Conservation (phyloP, 345 rosid species). For the Cardamine occulta region DNA sequence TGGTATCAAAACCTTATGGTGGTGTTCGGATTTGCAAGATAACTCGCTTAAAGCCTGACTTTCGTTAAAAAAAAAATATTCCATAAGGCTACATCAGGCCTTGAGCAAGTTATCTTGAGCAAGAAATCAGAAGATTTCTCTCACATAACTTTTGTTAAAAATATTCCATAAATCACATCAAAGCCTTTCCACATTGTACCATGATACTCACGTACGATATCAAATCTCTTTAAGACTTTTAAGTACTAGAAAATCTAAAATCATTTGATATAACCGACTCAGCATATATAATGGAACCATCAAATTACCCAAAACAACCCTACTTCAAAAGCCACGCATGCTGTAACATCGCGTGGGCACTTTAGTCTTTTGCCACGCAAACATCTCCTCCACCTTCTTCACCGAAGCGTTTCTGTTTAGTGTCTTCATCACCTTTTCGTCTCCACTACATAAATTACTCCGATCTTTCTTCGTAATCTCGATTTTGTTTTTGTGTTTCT, state of each 20-base stretch:
- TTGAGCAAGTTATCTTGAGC: too few relatives aligned
- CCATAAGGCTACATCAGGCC: too few relatives aligned
- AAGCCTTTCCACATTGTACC: constrained; percentile 6
- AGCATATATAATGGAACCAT: background rate
- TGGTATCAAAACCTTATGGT: too few relatives aligned
- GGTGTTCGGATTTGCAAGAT: too few relatives aligned
- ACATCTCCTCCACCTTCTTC: constrained; percentile 1
- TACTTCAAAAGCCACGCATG: background rate
- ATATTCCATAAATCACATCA: constrained; percentile 6
- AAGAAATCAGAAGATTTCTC: too few relatives aligned
- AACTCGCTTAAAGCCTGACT: too few relatives aligned
- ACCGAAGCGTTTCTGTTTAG: background rate
- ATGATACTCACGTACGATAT: background rate
- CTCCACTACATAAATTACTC: constrained; percentile 8
- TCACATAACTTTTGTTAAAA: too few relatives aligned
- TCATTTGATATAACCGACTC: constrained; percentile 3
- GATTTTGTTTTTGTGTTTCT: background rate
- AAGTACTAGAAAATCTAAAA: background rate
- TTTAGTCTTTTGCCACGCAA: constrained; percentile 14
- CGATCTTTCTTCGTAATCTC: constrained; percentile 14
- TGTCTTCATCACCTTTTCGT: constrained; percentile 28
- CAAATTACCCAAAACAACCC: constrained; percentile 19
- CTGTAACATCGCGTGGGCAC: background rate
- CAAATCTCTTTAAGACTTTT: background rate
- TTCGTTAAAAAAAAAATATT: background rate